Evolutionary conservation across 2,329 filamentous ascomycete genomes (phyloP).

Genomic region (Botrytis sinoallii): DNA sequence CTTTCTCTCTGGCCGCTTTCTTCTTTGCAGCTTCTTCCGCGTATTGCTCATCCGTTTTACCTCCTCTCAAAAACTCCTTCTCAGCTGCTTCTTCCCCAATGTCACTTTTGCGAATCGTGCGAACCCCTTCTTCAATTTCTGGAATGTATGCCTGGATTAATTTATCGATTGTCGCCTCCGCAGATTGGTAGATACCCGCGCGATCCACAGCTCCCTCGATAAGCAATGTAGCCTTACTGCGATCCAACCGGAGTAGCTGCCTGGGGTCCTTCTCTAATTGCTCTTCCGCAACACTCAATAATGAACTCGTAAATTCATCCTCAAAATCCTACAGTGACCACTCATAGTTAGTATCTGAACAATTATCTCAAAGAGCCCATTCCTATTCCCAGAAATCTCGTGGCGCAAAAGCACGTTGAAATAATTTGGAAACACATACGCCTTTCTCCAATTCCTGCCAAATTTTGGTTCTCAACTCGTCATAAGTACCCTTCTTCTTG

Average conservation of each 20-base stretch:
- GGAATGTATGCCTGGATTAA: conserved; percentile 61
- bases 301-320: conserved; percentile 60
- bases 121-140: conserved; percentile 66
- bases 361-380: background rate
- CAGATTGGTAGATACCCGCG: conserved; percentile 70
- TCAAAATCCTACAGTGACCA: conserved; percentile 59
- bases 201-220: conserved; percentile 77
- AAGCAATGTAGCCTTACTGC: conserved; percentile 69
- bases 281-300: conserved; percentile 66
- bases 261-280: conserved; percentile 74
- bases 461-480: conserved; percentile 70
- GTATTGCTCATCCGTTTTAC: conserved; percentile 73
- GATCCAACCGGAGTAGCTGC: conserved; percentile 69
- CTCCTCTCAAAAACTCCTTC: conserved; percentile 61
- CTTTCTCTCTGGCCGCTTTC: conserved; percentile 57
- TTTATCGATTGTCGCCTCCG: conserved; percentile 62
- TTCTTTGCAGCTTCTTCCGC: conserved; percentile 62
- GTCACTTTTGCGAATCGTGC: conserved; percentile 63
- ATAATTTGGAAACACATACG: conserved; percentile 43
- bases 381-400: background rate
- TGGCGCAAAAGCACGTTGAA: background rate
- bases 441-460: conserved; percentile 72
- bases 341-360: conserved; percentile 10
- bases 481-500: conserved; percentile 84
- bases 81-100: conserved; percentile 67